These are phyloP conservation scores for Lizonia empirigonia DNA, from an alignment of 2,329 filamentous ascomycete genomes.

Conservation along the genomic window DNA sequence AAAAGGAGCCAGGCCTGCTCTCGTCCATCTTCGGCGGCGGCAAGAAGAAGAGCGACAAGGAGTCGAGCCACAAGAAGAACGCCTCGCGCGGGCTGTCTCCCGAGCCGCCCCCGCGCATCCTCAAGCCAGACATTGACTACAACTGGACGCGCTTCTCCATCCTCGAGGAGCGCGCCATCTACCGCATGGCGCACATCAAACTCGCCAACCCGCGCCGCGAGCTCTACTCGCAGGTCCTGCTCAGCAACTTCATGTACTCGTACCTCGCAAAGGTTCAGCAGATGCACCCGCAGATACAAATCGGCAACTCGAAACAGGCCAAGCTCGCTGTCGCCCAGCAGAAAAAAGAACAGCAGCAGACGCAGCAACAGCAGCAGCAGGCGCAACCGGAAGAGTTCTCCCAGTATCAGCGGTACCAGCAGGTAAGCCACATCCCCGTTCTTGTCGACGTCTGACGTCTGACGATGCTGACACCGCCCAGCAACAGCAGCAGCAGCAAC, in stretches of 20 bases:
- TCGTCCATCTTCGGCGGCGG: slow-evolving; percentile 89
- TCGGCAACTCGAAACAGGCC: slow-evolving; percentile 78
- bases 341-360: slow-evolving; percentile 47
- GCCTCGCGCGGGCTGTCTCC: slow-evolving; percentile 77
- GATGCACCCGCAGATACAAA: slow-evolving; percentile 95
- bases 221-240: slow-evolving; percentile 88
- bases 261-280: slow-evolving; percentile 98
- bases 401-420: slow-evolving; percentile 43
- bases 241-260: slow-evolving; percentile 99
- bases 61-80: slow-evolving; percentile 74
- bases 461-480: too few relatives aligned
- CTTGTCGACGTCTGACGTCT: too few relatives aligned
- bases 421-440: slow-evolving; percentile 14
- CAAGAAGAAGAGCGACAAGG: slow-evolving; percentile 84
- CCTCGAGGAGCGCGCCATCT: slow-evolving; percentile 93
- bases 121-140: slow-evolving; percentile 90
- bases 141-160: slow-evolving; percentile 96
- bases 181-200: slow-evolving; percentile 98
- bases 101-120: slow-evolving; percentile 70
- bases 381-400: too few relatives aligned
- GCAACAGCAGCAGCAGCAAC: too few relatives aligned
- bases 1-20: slow-evolving; percentile 86
- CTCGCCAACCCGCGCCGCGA: slow-evolving; percentile 94
- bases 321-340: slow-evolving; percentile 61
- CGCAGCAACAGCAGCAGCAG: slow-evolving; percentile 44